Conservation (phyloP, 164 flowering plant genomes). For the Stephania yunnanensis region DNA sequence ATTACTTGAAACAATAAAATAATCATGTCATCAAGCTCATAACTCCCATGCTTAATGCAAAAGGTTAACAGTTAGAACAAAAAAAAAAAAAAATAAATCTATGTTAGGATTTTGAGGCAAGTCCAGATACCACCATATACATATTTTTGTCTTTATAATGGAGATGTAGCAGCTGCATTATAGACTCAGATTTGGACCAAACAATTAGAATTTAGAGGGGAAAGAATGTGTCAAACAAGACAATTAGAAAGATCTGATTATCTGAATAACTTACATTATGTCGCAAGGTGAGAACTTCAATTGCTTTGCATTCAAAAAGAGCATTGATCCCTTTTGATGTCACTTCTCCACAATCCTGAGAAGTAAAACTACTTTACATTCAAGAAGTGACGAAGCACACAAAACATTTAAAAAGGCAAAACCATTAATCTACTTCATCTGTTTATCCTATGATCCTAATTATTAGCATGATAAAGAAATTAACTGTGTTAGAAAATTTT, state of each 20-base stretch:
- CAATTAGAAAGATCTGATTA: background rate
- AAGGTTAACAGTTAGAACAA: background rate
- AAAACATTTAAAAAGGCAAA: background rate
- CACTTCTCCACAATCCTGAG: conserved; percentile 71
- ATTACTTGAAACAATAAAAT: no score
- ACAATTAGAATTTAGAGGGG: no score
- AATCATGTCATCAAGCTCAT: no score
- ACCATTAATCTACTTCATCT: background rate
- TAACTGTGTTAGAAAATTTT: background rate
- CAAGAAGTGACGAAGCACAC: background rate
- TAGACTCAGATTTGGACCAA: no score
- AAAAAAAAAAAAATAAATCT: no score
- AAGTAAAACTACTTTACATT: conserved; percentile 9
- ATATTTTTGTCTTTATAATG: no score
- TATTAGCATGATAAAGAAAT: background rate
- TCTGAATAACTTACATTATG: conserved; percentile 54
- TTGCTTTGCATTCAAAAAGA: conserved; percentile 53
- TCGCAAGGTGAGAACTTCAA: conserved; percentile 65
- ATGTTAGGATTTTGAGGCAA: background rate
- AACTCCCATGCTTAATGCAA: no score
- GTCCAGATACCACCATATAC: background rate
- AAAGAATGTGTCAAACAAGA: background rate
- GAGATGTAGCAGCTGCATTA: no score
- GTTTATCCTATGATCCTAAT: background rate
- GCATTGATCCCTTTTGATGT: conserved; percentile 47